Percentiles rank a stretch among this genome's conserved stretches.
Evolutionary conservation across 139 green algal species (phyloP).

Genomic region (Desmodesmus armatus): DNA sequence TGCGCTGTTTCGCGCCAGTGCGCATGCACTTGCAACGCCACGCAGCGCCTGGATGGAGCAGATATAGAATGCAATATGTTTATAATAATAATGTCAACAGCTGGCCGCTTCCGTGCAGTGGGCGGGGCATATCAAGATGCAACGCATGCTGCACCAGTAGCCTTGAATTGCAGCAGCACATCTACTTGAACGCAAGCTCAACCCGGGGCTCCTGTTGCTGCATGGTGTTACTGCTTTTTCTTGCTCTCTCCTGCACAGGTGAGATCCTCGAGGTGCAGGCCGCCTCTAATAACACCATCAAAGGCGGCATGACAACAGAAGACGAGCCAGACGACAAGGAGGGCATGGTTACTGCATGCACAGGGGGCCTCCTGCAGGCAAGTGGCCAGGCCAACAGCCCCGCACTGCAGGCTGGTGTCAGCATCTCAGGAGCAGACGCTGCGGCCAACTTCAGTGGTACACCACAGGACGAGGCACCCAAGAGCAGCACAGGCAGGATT

Average conservation of each 20-base stretch:
- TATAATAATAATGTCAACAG: too few relatives aligned
- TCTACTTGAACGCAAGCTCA: too few relatives aligned
- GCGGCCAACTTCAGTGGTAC: neutral
- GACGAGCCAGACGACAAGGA: constrained; percentile 24
- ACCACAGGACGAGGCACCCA: neutral
- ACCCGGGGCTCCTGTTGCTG: constrained; percentile 17
- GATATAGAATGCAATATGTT: too few relatives aligned
- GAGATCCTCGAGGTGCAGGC: constrained; percentile 30
- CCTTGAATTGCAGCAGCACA: too few relatives aligned
- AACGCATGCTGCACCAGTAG: too few relatives aligned
- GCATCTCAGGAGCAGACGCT: neutral
- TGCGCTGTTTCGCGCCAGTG: too few relatives aligned
- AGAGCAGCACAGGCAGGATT: neutral
- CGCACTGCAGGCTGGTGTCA: neutral
- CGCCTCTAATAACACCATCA: constrained; percentile 41
- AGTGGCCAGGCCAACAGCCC: neutral
- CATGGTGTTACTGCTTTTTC: constrained; percentile 21
- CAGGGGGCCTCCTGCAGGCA: neutral
- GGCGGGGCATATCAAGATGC: too few relatives aligned
- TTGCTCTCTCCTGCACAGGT: too few relatives aligned
- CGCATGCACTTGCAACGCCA: too few relatives aligned
- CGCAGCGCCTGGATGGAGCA: too few relatives aligned
- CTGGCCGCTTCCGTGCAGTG: too few relatives aligned
- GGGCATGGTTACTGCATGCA: neutral
- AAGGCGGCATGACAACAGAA: constrained; percentile 14